A percentile compares a stretch with the other conserved stretches of the same genome.
Evolutionary conservation across 1,284 basidiomycete genomes (phyloP).

Genomic region (Rhodotorula sp.): DNA sequence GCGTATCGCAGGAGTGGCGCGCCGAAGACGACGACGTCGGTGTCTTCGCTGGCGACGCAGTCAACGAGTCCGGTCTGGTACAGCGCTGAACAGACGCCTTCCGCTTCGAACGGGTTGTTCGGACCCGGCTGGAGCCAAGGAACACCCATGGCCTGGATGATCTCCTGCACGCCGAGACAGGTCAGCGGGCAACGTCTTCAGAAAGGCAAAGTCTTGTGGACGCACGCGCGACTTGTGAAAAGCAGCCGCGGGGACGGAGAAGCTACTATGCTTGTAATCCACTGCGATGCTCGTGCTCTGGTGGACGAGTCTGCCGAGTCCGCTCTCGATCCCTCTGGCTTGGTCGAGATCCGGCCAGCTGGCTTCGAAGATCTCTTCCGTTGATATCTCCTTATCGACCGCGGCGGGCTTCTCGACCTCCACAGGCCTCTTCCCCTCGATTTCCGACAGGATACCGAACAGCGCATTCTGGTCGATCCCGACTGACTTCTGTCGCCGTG

Average conservation of each 20-base stretch:
- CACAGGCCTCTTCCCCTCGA: no score
- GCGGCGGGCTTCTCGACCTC: no score
- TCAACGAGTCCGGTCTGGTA: slow-evolving; percentile 15
- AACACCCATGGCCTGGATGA: slow-evolving; percentile 28
- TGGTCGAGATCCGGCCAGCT: no score
- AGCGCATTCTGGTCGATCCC: no score
- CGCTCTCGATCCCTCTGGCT: no score
- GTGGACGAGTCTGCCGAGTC: no score
- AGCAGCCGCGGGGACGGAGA: neutral
- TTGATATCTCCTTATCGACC: no score
- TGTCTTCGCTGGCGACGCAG: slow-evolving; percentile 37
- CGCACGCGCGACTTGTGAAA: no score
- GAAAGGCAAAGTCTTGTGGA: neutral
- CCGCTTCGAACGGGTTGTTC: slow-evolving; percentile 31
- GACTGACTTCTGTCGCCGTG: no score
- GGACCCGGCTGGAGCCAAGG: slow-evolving; percentile 26
- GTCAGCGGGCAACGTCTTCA: neutral
- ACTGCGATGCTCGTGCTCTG: no score
- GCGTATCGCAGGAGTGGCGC: slow-evolving; percentile 27
- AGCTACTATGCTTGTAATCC: neutral
- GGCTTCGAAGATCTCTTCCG: no score
- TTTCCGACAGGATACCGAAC: no score
- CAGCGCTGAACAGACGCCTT: slow-evolving; percentile 33
- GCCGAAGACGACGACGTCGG: slow-evolving; percentile 35
- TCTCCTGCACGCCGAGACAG: slow-evolving; percentile 1